Percentiles rank a stretch among this genome's conserved stretches.
Conservation (phyloP, 371 early-diverging fungal species). For the Syncephalis fuscata region DNA sequence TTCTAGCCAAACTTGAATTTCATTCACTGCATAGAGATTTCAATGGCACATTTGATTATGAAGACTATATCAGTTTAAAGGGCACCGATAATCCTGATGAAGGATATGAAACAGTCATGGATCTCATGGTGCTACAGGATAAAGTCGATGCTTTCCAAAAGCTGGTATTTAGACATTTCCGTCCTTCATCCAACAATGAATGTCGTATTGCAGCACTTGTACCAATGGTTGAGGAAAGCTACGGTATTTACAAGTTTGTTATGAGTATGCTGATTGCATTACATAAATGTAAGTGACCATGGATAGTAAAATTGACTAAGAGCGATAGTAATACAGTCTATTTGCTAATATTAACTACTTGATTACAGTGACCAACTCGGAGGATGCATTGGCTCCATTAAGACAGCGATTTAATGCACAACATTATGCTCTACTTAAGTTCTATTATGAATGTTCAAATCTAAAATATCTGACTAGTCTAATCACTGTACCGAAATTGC, state of each 20-base stretch:
- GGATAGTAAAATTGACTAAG: not conserved
- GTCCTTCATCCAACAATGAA: conserved; percentile 76
- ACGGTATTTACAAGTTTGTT: conserved; percentile 89
- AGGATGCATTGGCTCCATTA: conserved; percentile 78
- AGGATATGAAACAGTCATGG: conserved; percentile 90
- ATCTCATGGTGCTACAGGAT: conserved; percentile 80
- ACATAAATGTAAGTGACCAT: conserved; percentile 69
- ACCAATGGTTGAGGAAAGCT: conserved; percentile 90
- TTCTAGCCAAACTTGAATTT: conserved; percentile 79
- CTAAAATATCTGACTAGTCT: conserved; percentile 83
- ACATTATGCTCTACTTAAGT: conserved; percentile 72
- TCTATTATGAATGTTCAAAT: conserved; percentile 82
- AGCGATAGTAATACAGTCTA: not conserved
- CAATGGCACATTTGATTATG: conserved; percentile 88
- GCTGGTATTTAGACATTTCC: conserved; percentile 68
- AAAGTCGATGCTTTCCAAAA: conserved; percentile 83
- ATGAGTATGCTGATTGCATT: conserved; percentile 91
- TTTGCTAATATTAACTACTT: not conserved
- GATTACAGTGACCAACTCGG: conserved; percentile 40
- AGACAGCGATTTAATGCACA: conserved; percentile 69
- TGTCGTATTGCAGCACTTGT: conserved; percentile 90
- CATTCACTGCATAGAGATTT: conserved; percentile 87
- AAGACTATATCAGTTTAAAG: conserved; percentile 86
- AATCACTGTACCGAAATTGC: conserved; percentile 77
- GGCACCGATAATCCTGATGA: conserved; percentile 94